Evolutionary conservation across 345 rosid genomes (phyloP).

Genomic region (Salix exigua): DNA sequence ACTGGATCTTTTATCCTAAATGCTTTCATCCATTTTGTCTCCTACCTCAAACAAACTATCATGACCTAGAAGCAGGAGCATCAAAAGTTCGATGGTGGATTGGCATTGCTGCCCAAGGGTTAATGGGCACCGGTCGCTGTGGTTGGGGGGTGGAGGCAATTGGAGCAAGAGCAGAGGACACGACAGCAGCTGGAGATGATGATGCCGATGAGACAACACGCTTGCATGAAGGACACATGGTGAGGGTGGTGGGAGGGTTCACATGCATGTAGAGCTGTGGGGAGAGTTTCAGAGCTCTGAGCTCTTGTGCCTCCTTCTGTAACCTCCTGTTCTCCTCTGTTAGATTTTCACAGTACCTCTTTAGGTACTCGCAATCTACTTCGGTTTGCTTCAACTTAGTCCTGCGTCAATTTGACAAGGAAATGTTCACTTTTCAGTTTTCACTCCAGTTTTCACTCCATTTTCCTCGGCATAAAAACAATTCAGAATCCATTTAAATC

Average conservation of each 20-base stretch:
- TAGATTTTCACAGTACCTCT: constrained; percentile 72
- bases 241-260: constrained; percentile 86
- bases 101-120: constrained; percentile 54
- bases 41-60: neutral
- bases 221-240: constrained; percentile 88
- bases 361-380: constrained; percentile 77
- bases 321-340: constrained; percentile 70
- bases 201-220: constrained; percentile 49
- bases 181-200: constrained; percentile 10
- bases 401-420: constrained; percentile 32
- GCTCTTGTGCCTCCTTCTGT: constrained; percentile 84
- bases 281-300: constrained; percentile 74
- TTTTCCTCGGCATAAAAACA: neutral
- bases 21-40: neutral
- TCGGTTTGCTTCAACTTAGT: constrained; percentile 91
- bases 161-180: constrained; percentile 21
- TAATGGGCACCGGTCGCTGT: constrained; percentile 28
- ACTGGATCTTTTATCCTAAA: neutral
- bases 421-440: neutral
- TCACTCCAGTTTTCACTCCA: neutral
- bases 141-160: constrained; percentile 11
- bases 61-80: constrained; percentile 29
- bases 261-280: constrained; percentile 80
- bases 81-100: constrained; percentile 25
- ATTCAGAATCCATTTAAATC: neutral